Base-by-base conservation (phyloP, 2,329 filamentous ascomycete genomes). In the Ascochyta clinopodiicola region DNA sequence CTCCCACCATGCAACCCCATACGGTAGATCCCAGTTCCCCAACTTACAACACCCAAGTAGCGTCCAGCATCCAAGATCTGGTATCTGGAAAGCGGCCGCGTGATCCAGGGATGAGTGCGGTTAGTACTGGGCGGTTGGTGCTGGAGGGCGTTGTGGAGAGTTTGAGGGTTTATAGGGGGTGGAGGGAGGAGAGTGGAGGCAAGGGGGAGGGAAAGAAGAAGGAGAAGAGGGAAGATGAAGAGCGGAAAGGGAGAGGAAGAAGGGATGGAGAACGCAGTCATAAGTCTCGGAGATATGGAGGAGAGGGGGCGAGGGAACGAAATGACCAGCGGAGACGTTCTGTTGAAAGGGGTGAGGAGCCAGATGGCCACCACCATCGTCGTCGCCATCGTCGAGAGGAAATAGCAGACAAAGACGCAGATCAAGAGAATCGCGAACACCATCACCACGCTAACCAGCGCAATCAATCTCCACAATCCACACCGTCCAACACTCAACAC, bases 61-160 rank as follows among this genome's bases (percentile, higher is more conserved):
- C 66, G 47, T 38, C 21, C 2, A 60, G 51, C 22, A 45, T 68
- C 1, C 60, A 67, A 35, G 51, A 55, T 2, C 43, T 69, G 1
- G 8, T 61, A 7, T 51, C 60, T 0, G 59, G 56, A 1, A 37
- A 43, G 0, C 57, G 55, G 7, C 25, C 51, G 3, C 51, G 60
- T 15, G 10, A 65, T 35, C 58, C 58, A 2, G 25, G 29, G 8
- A 44, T 66, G 21, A 58, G 57, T 32, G 25, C 27, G 2, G 36
- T 37, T 3, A 55, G 60, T 8, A 64, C 57, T 1, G 36, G 46
- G 0, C 43, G 59, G 12, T 37, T 71, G 13, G 38, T 69, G 2
- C 15, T 69, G 0, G 68, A 70, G 46, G 63, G 55, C 2, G 48
- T 67, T 0, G 51, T 67, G 21, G 68, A 71, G 37, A 61, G 56